Conservation (phyloP, 345 rosid genomes). For the Trapa bicornis region DNA sequence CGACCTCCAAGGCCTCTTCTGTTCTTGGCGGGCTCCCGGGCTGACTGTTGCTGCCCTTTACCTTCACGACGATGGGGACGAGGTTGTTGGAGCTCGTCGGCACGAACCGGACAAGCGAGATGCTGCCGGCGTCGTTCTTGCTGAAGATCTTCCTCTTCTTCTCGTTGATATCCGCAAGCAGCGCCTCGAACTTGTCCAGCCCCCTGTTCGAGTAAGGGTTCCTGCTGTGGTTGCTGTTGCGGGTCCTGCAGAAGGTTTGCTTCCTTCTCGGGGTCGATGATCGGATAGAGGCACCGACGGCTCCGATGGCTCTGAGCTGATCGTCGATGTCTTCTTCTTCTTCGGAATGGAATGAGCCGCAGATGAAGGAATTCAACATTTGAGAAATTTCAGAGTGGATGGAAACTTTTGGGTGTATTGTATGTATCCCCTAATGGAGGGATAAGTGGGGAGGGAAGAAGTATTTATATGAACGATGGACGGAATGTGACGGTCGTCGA, state of each 20-base stretch:
- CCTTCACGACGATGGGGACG: slow-evolving; percentile 50
- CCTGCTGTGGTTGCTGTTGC: slow-evolving; percentile 18
- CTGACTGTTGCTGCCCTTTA: slow-evolving; percentile 21
- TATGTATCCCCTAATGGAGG: neutral
- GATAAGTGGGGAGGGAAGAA: neutral
- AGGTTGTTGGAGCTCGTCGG: slow-evolving; percentile 32
- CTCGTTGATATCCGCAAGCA: slow-evolving; percentile 46
- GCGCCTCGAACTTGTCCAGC: slow-evolving; percentile 62
- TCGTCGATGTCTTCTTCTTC: slow-evolving; percentile 2
- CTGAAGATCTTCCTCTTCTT: slow-evolving; percentile 51
- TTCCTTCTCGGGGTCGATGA: slow-evolving; percentile 25
- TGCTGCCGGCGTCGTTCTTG: slow-evolving; percentile 28
- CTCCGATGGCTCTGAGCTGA: neutral
- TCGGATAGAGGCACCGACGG: neutral
- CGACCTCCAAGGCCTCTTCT: neutral
- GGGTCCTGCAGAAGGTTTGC: slow-evolving; percentile 5
- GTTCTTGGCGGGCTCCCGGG: slow-evolving; percentile 11
- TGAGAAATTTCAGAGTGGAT: neutral
- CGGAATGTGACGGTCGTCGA: neutral
- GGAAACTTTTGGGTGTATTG: neutral
- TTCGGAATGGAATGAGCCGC: slow-evolving; percentile 21
- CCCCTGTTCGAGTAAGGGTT: slow-evolving; percentile 69
- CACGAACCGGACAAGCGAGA: slow-evolving; percentile 47
- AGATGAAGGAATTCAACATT: slow-evolving; percentile 24
- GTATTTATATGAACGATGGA: neutral